Evolutionary conservation across 176 grass and related monocot species (phyloP), one percentile per base, ranked within the genome.

Genomic region (Aegilops sharonensis): DNA sequence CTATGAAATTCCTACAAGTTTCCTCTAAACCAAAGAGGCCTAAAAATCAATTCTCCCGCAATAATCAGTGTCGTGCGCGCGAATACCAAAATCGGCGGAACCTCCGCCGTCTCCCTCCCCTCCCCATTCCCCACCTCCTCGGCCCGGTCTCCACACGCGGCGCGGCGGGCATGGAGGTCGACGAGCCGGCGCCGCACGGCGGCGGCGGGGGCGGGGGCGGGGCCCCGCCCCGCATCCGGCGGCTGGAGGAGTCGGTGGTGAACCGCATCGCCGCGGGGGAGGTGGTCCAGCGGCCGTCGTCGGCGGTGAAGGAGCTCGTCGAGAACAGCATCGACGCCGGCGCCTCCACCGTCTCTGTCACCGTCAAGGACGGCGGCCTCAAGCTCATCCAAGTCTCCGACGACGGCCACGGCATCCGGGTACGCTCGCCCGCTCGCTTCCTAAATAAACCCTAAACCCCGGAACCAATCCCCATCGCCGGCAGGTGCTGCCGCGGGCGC

Each of bases 361-460:
- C 87, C 59, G 86, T 98, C 65, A 95, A 98, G 90, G 93, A 95
- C 69, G 90, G 95, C 5, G 91, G 95, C 4, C 86, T 98, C 78
- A 98, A 98, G 91, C 95, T 98, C 71, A 93, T 98, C 65, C 88
- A 90, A 65, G 95, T 98, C 75, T 95, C 91, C 45, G 93, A 98
- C 73, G 91, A 94, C 61, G 96, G 96, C 75, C 93, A 95, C 64
- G 93, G 93, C 76, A 94, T 98, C 83, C 78, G 86, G 86, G 96
- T 95, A 92, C n/a, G 37, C 67, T 4, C 27, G 27, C 27, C 27
- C n/a, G 37, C 67, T 4, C 27, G 37, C 68, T 25, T 80, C 60
- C 62, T 80, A 75, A 27, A 27, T 80, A 75, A 84, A 82, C 78
- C 59, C 85, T 68, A 79, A 57, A 64, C 79, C 73, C 74, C 24